Percentiles rank a stretch among this genome's conserved stretches.
These are phyloP conservation scores for Eimeria nieschulzi DNA, from an alignment of 169 alveolate species.

Conservation along the genomic window DNA sequence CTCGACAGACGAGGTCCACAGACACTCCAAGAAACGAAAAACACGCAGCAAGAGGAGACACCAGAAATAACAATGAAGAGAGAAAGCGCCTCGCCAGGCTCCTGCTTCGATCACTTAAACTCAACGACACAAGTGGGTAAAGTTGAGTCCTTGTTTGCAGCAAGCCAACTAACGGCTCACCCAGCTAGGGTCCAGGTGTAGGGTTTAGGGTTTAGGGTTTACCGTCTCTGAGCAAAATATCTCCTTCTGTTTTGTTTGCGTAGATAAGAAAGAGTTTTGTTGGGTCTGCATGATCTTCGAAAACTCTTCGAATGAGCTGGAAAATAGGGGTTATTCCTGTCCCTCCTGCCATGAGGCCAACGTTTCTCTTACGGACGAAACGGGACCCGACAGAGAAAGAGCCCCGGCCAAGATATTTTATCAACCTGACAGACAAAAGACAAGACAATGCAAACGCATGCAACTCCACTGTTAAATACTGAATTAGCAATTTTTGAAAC, in stretches of 20 bases:
- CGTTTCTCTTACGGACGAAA: constrained; percentile 42
- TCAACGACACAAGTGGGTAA: constrained; percentile 67
- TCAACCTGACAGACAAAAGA: constrained; percentile 26
- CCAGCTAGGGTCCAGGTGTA: not conserved
- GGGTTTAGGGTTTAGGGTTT: constrained; percentile 28
- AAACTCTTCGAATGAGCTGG: constrained; percentile 78
- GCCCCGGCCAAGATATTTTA: constrained; percentile 76
- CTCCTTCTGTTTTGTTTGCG: constrained; percentile 84
- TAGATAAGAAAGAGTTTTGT: constrained; percentile 77
- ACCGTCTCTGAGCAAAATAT: constrained; percentile 80
- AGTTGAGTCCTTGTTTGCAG: not conserved
- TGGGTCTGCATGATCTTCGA: constrained; percentile 70
- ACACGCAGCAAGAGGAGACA: constrained; percentile 78
- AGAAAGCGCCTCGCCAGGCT: constrained; percentile 76
- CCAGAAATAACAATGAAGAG: constrained; percentile 74
- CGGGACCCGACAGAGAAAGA: constrained; percentile 39
- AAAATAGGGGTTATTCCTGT: constrained; percentile 86
- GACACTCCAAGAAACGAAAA: not conserved
- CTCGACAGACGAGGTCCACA: not conserved
- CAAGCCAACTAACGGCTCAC: not conserved
- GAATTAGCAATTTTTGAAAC: too few relatives aligned
- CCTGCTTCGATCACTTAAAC: constrained; percentile 78
- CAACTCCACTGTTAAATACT: too few relatives aligned
- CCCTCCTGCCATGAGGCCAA: constrained; percentile 87
- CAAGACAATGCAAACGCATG: not conserved